phyloP scores from a whole-genome alignment of 2,329 filamentous ascomycete genomes.

The Coleophoma eucalyptorum region DNA sequence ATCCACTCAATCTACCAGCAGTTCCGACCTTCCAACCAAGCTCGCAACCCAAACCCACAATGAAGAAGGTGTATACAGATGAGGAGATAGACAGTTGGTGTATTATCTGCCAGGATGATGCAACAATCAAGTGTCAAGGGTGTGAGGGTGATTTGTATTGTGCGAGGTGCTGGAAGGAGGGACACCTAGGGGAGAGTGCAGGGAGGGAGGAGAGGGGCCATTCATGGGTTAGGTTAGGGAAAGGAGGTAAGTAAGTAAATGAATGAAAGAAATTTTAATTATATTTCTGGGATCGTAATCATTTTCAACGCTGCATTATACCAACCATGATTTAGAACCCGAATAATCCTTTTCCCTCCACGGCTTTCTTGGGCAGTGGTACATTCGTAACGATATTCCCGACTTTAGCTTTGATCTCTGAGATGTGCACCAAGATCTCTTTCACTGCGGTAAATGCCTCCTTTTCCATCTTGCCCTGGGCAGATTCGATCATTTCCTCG shows the following conservation, averaged over 20 bases:
- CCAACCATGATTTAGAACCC: constrained; percentile 9
- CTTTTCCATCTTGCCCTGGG: constrained; percentile 17
- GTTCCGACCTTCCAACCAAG: constrained; percentile 23
- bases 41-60: constrained; percentile 8
- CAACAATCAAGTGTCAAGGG: constrained; percentile 66
- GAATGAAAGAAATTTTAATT: too few species aligned
- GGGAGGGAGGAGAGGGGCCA: constrained; percentile 70
- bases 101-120: constrained; percentile 77
- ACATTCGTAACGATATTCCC: constrained; percentile 63
- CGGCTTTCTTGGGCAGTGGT: constrained; percentile 25
- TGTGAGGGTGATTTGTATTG: constrained; percentile 75
- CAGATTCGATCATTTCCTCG: constrained; percentile 35
- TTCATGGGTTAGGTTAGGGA: constrained; percentile 54
- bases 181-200: constrained; percentile 67
- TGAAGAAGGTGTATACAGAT: constrained; percentile 46
- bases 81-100: constrained; percentile 77
- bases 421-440: constrained; percentile 47
- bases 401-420: constrained; percentile 69
- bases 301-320: too few species aligned
- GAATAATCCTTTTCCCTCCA: constrained; percentile 17
- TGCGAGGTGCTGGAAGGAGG: constrained; percentile 74
- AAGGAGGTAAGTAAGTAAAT: neutral
- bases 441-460: constrained; percentile 8
- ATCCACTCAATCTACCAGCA: constrained; percentile 22
- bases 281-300: too few species aligned